Percentiles rank a stretch among this genome's conserved stretches.
These are phyloP conservation scores for Lentinus tigrinus DNA, from an alignment of 768 basidiomycete species.

Conservation along the genomic window DNA sequence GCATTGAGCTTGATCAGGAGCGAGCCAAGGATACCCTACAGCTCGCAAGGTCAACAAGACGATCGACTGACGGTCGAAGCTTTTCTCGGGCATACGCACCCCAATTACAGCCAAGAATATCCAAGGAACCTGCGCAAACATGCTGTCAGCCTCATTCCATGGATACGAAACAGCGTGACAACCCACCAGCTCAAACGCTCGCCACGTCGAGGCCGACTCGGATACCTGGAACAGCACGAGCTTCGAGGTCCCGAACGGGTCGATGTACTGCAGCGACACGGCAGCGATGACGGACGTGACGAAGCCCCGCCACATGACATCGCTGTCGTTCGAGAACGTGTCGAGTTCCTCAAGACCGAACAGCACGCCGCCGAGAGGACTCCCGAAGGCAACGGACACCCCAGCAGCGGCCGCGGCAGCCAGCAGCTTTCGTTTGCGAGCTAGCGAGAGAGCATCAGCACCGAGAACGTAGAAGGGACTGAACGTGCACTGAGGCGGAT, in stretches of 20 bases:
- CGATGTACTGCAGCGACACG: slow-evolving; percentile 77
- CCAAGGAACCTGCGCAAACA: slow-evolving; percentile 60
- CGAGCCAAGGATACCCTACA: slow-evolving; percentile 63
- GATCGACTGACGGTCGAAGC: not conserved
- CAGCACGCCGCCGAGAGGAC: slow-evolving; percentile 81
- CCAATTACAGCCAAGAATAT: slow-evolving; percentile 60
- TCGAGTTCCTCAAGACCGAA: slow-evolving; percentile 83
- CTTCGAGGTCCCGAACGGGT: slow-evolving; percentile 85
- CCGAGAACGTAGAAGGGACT: accelerated
- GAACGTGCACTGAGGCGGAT: too few species aligned
- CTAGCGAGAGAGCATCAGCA: slow-evolving; percentile 45
- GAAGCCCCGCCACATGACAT: slow-evolving; percentile 86
- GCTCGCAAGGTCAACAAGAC: not conserved
- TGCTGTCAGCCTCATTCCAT: not conserved
- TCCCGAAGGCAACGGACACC: slow-evolving; percentile 86
- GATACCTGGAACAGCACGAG: slow-evolving; percentile 79
- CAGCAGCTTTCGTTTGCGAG: slow-evolving; percentile 77
- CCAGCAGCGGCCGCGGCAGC: slow-evolving; percentile 85
- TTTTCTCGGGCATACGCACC: slow-evolving; percentile 42
- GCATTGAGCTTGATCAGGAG: slow-evolving; percentile 67
- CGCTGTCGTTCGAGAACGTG: slow-evolving; percentile 67
- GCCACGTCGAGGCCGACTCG: slow-evolving; percentile 59
- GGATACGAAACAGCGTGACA: too few species aligned
- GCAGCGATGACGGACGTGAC: slow-evolving; percentile 87
- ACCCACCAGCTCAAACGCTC: slow-evolving; percentile 68